phyloP scores from a whole-genome alignment of 495 filamentous ascomycete species.

The Acidiella bohemica region DNA sequence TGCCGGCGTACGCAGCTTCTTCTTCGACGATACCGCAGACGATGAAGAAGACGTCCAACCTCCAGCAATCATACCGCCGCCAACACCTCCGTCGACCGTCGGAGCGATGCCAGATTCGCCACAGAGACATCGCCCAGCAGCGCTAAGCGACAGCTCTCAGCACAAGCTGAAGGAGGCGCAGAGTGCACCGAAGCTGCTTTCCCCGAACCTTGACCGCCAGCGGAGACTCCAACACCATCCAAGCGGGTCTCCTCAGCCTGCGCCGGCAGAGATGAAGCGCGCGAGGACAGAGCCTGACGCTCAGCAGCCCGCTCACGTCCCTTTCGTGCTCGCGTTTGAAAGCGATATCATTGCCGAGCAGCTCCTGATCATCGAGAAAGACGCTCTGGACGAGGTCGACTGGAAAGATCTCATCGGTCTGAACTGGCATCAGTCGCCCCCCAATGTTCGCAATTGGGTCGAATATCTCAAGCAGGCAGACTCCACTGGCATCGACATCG shows the following conservation, averaged over 20 bases:
- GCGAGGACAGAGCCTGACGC: conserved; percentile 2
- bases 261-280: conserved; percentile 1
- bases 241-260: too few relatives aligned
- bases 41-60: conserved; percentile 43
- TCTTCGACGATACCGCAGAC: conserved; percentile 28
- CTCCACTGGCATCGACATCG: conserved; percentile 81
- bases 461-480: conserved; percentile 73
- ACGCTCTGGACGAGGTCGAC: conserved; percentile 88
- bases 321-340: conserved; percentile 85
- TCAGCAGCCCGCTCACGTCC: conserved; percentile 47
- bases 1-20: conserved; percentile 29
- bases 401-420: conserved; percentile 97
- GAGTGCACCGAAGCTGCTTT: conserved; percentile 16
- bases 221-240: background rate
- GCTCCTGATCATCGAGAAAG: conserved; percentile 90
- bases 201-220: conserved; percentile 8
- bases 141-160: too few relatives aligned
- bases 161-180: conserved; percentile 15
- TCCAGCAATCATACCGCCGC: conserved; percentile 52
- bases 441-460: conserved; percentile 70
- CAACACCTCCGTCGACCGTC: conserved; percentile 26
- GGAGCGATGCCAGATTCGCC: too few relatives aligned
- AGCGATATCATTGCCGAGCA: conserved; percentile 84
- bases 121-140: too few relatives aligned
- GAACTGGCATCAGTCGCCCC: conserved; percentile 64